Evolutionary conservation across 805 yeast species (phyloP).

Genomic region (Wickerhamomyces ciferrii): DNA sequence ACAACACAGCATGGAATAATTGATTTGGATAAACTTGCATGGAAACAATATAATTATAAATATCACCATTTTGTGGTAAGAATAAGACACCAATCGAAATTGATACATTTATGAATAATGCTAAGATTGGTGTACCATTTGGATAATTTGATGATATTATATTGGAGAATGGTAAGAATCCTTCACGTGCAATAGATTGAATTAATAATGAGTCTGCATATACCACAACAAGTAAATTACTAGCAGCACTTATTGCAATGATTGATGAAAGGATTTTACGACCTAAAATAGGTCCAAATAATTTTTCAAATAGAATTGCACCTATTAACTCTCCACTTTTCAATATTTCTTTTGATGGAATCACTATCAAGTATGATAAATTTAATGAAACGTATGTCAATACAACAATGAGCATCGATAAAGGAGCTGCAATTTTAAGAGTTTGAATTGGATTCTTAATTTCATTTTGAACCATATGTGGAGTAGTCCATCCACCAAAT

Average conservation of each 20-base stretch:
- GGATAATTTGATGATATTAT: conserved; percentile 53
- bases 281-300: conserved; percentile 47
- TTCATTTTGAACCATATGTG: conserved; percentile 53
- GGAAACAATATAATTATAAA: conserved; percentile 35
- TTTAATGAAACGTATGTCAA: conserved; percentile 45
- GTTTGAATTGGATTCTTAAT: conserved; percentile 51
- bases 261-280: conserved; percentile 43
- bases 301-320: conserved; percentile 44
- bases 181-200: conserved; percentile 58
- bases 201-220: conserved; percentile 52
- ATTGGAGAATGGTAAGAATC: conserved; percentile 46
- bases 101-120: conserved; percentile 29
- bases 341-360: conserved; percentile 44
- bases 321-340: conserved; percentile 52
- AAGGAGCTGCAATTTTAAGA: conserved; percentile 52
- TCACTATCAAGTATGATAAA: conserved; percentile 45
- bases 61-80: conserved; percentile 25
- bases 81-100: conserved; percentile 26
- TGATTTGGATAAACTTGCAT: conserved; percentile 42
- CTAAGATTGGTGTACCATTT: conserved; percentile 47
- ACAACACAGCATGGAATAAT: conserved; percentile 42
- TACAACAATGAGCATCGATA: conserved; percentile 39
- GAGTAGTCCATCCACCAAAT: conserved; percentile 55
- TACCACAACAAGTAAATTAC: conserved; percentile 52
- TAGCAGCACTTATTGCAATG: conserved; percentile 53